A percentile compares a stretch with the other conserved stretches of the same genome.
phyloP scores from a whole-genome alignment of 768 basidiomycete genomes.

The Pleurotus sapidus region DNA sequence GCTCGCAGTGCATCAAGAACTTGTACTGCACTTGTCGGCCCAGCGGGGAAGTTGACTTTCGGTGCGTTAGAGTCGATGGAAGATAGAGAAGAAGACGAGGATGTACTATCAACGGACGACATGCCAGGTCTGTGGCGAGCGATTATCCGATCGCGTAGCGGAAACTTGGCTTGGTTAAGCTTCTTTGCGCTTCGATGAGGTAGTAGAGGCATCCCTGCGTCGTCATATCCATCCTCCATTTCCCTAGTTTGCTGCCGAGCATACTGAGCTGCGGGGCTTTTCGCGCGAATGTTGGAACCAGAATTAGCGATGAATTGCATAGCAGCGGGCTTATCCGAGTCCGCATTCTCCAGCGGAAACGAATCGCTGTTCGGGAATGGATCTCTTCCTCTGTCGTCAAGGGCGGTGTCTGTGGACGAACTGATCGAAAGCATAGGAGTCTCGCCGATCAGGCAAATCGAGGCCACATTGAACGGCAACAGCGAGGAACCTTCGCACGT shows the following conservation, averaged over 20 bases:
- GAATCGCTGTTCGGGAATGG: conserved; percentile 11
- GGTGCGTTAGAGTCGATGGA: conserved; percentile 53
- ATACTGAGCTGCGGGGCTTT: conserved; percentile 54
- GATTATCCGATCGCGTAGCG: conserved; percentile 29
- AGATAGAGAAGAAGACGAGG: conserved; percentile 69
- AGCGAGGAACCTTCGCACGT: conserved; percentile 76
- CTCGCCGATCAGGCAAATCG: conserved; percentile 54
- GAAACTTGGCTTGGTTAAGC: conserved; percentile 36
- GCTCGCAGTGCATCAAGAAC: conserved; percentile 74
- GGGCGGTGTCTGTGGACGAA: conserved; percentile 25
- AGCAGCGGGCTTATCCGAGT: not conserved
- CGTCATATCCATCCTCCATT: conserved; percentile 37
- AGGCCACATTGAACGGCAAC: conserved; percentile 75
- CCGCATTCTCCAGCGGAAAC: conserved; percentile 9
- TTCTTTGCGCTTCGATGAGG: conserved; percentile 24
- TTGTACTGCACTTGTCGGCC: conserved; percentile 65
- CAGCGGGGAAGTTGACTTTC: conserved; percentile 64
- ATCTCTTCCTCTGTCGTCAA: conserved; percentile 26
- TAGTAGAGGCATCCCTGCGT: conserved; percentile 31
- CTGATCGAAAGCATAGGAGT: conserved; percentile 25
- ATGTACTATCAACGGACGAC: conserved; percentile 66
- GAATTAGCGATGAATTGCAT: conserved; percentile 22
- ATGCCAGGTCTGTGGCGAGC: conserved; percentile 39
- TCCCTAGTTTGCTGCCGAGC: conserved; percentile 23
- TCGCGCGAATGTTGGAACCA: conserved; percentile 38